Conservation (phyloP, 768 basidiomycete species). For the Leccinum incarnatum region DNA sequence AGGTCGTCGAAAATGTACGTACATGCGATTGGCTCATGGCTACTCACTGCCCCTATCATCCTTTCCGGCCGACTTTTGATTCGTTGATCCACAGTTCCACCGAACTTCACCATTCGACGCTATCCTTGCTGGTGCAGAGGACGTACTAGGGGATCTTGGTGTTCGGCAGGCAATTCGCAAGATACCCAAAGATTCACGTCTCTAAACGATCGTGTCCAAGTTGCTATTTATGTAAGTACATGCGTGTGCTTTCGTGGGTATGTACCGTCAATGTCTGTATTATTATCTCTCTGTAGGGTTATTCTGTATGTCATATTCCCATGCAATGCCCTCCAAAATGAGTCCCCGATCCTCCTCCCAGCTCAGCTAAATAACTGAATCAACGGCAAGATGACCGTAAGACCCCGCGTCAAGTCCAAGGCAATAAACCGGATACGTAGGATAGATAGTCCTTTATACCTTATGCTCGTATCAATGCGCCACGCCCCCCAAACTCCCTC, state of each 20-base stretch:
- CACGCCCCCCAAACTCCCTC: background rate
- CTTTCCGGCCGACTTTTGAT: background rate
- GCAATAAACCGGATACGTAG: conserved; percentile 6
- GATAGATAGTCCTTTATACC: conserved; percentile 10
- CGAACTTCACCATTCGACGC: conserved; percentile 83
- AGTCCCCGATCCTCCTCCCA: background rate
- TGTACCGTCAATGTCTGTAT: background rate
- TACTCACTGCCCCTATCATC: background rate
- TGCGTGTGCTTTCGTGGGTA: background rate
- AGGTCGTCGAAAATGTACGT: conserved; percentile 74
- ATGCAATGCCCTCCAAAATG: background rate
- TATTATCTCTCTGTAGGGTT: background rate
- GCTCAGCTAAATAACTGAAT: background rate
- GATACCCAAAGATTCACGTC: conserved; percentile 53
- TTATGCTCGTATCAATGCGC: background rate
- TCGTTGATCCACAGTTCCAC: conserved; percentile 53
- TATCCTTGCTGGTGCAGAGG: conserved; percentile 78
- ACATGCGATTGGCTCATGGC: background rate
- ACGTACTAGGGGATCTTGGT: conserved; percentile 71
- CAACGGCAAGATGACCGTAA: background rate
- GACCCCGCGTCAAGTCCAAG: conserved; percentile 1
- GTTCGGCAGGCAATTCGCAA: conserved; percentile 71
- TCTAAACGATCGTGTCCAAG: conserved; percentile 29
- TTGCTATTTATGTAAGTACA: background rate
- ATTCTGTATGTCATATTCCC: conserved; percentile 2